These are phyloP conservation scores for Aspergillus leporis DNA, from an alignment of 495 filamentous ascomycete species.

Conservation along the genomic window DNA sequence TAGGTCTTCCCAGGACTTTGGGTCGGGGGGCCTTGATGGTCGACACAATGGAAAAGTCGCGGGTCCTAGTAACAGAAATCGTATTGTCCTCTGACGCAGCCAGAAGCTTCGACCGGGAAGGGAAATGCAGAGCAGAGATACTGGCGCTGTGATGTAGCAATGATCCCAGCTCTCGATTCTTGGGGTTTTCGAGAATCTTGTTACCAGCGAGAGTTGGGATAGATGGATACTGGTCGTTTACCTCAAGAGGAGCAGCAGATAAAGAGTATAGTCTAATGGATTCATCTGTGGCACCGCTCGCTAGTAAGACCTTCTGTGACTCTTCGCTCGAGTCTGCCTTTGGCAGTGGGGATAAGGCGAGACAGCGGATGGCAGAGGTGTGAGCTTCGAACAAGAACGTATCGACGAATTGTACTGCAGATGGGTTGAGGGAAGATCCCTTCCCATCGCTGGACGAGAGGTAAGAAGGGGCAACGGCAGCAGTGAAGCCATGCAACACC, in stretches of 20 bases:
- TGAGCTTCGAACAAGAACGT: slow-evolving; percentile 97
- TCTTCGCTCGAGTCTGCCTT: slow-evolving; percentile 47
- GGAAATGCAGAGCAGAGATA: slow-evolving; percentile 77
- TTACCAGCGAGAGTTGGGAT: slow-evolving; percentile 65
- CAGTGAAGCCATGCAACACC: slow-evolving; percentile 87
- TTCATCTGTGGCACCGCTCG: slow-evolving; percentile 88
- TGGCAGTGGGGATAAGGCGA: slow-evolving; percentile 81
- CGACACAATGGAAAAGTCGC: slow-evolving; percentile 90
- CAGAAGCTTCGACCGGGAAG: slow-evolving; percentile 83
- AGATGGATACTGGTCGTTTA: slow-evolving; percentile 44
- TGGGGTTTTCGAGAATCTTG: slow-evolving; percentile 74
- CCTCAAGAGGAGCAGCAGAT: slow-evolving; percentile 63
- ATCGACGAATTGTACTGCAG: slow-evolving; percentile 72
- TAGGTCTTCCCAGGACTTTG: slow-evolving; percentile 78
- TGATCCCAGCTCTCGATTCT: slow-evolving; percentile 84
- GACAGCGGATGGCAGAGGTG: slow-evolving; percentile 81
- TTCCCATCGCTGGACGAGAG: slow-evolving; percentile 23
- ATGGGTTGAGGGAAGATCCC: slow-evolving; percentile 25
- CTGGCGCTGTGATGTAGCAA: slow-evolving; percentile 82
- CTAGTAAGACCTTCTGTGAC: slow-evolving; percentile 76
- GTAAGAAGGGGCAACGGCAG: slow-evolving; percentile 53
- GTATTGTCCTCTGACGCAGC: slow-evolving; percentile 82
- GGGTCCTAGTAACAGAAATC: slow-evolving; percentile 78
- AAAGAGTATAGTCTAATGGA: slow-evolving; percentile 93
- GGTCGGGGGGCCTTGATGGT: slow-evolving; percentile 87